Evolutionary conservation across 176 grass and related monocot species (phyloP), one percentile per base, ranked within the genome.

Genomic region (Avena sativa): DNA sequence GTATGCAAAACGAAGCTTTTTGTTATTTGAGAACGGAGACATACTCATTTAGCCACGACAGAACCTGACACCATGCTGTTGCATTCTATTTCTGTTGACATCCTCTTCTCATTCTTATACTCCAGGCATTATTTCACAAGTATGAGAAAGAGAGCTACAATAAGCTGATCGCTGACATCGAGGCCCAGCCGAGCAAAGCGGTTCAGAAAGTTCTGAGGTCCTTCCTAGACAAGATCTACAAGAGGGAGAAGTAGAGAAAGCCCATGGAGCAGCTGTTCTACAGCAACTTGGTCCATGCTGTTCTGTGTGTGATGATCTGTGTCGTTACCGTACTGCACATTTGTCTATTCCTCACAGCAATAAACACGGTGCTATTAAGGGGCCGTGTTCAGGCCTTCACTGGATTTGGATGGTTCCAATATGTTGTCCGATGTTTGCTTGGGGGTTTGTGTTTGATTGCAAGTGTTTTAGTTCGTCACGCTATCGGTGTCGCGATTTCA

Each of bases 211-310:
- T 98, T 17, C 46, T 95, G 67, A 95, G 90, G 90, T 98, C 95
- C 71, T 95, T 98, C 89, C 82, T 98, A 70, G 85, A 93, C 61
- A 98, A 95, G 81, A 98, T 98, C 78, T 98, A 98, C 95, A 93
- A 92, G 84, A 93, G 95, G 91, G 55, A 88, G 78, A 98, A 93
- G 83, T 98, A 91, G 90, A 87, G 71, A 12, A 23, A 75, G 14
- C 64, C 19, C 23, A 25, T 78, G 69, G 80, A 76, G 46, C 81
- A 52, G 79, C 55, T 77, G 89, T 26, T 78, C 72, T 67, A 78
- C 10, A 43, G 50, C 76, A 51, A 76, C 46, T 23, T 77, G 48
- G 75, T 59, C 26, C 23, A 61, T 81, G 25, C 43, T 71, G 68
- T 79, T 65, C 7, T 52, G 76, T 67, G 71, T 69, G 50, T 81